These are phyloP conservation scores for Cryptosporidium ubiquitum DNA, from an alignment of 169 alveolate species.

Conservation along the genomic window DNA sequence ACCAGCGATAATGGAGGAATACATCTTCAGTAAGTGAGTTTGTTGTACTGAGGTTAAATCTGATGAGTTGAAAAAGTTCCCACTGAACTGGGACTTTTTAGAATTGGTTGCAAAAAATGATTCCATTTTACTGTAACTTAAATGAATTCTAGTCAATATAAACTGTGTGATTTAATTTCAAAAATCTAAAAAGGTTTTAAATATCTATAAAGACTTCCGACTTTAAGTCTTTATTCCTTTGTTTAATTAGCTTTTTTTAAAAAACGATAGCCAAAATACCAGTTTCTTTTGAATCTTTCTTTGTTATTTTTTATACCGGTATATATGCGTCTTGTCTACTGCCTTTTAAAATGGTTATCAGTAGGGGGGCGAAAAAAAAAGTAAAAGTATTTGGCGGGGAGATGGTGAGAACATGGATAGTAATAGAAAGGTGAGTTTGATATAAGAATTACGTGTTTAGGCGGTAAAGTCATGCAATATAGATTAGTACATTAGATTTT, in stretches of 20 bases:
- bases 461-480: neutral
- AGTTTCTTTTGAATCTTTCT: neutral
- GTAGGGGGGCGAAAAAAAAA: neutral
- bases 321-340: neutral
- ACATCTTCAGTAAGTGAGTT: slow-evolving; percentile 50
- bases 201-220: neutral
- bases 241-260: neutral
- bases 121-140: slow-evolving; percentile 13
- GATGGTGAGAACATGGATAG: neutral
- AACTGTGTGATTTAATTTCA: neutral
- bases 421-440: neutral
- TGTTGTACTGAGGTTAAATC: slow-evolving; percentile 41
- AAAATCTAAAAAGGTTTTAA: neutral
- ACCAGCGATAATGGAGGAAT: slow-evolving; percentile 51
- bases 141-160: neutral
- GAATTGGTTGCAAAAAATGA: slow-evolving; percentile 36
- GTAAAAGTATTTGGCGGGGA: neutral
- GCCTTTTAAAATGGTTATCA: neutral
- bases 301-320: neutral
- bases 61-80: slow-evolving; percentile 23
- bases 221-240: neutral
- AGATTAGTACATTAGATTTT: neutral
- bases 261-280: neutral
- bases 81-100: slow-evolving; percentile 52
- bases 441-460: neutral